Base-by-base conservation (phyloP, 2,329 filamentous ascomycete genomes). In the Claviceps humidiphila region DNA sequence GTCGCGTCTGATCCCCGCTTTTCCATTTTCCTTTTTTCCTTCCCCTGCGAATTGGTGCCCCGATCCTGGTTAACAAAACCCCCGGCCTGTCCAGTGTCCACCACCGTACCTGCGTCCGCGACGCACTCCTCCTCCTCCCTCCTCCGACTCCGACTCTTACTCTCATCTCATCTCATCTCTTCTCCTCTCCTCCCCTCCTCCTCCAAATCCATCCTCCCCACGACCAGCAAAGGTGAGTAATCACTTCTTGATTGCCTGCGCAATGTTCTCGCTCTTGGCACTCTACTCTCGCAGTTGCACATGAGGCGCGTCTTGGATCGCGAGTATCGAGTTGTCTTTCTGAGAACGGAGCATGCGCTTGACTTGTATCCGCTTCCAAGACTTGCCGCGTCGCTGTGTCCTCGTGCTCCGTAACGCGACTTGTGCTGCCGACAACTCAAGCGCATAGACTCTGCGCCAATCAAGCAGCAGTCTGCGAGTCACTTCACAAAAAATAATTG, bases 61-160 rank as follows among this genome's bases (percentile, higher is more conserved):
- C 30, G 9, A 34, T 34, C 30, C 30, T 34, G 30, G 30, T 30
- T 53, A 56, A 60, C 59, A 60, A 61, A 61, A 61, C 57, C 58
- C 53, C 56, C 52, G 51, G 47, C 47, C 54, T 56, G 51, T 59
- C 59, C 59, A 49, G 53, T 56, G 51, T 59, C 59, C 59, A 49
- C 58, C 56, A 34, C 30, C 30, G 30, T 34, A 34, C 30, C 30
- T 34, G 9, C 9, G 30, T 55, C 46, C 59, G 59, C 59, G 57
- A 53, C 56, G 53, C 43, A 50, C 30, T 11, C 30, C 8, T 30
- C 30, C 30, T 8, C 26, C 51, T 52, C 46, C 46, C 56, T 55
- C 52, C 53, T 51, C 38, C 38, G 16, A 14, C n/a, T 40, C 38
- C 38, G 26, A 3, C 26, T 30, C 26, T 30, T 11, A 1, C 26